Evolutionary conservation across 345 rosid species (phyloP).

Genomic region (Eucalyptus curtisii): DNA sequence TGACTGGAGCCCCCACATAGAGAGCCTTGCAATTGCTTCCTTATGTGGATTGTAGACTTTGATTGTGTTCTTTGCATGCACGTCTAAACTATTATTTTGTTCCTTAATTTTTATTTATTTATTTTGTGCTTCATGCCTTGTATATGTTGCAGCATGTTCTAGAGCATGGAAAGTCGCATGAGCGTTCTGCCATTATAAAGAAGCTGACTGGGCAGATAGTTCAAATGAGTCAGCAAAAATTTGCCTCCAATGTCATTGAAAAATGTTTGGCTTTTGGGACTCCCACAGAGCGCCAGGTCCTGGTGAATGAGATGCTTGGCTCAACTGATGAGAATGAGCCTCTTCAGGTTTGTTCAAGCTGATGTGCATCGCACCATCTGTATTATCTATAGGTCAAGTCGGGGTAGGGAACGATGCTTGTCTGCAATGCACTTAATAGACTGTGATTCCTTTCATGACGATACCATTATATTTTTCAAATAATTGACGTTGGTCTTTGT

Average conservation of each 20-base stretch:
- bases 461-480: not conserved
- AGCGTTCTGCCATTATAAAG: slow-evolving; percentile 66
- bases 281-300: slow-evolving; percentile 51
- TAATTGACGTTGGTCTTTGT: not conserved
- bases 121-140: not conserved
- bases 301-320: slow-evolving; percentile 96
- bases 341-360: slow-evolving; percentile 60
- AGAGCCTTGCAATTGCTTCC: not conserved
- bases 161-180: slow-evolving; percentile 88
- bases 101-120: not conserved
- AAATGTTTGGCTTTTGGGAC: slow-evolving; percentile 83
- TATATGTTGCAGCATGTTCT: slow-evolving; percentile 65
- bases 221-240: slow-evolving; percentile 97
- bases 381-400: not conserved
- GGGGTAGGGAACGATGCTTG: not conserved
- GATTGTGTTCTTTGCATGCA: not conserved
- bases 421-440: not conserved
- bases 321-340: slow-evolving; percentile 96
- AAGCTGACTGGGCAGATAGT: slow-evolving; percentile 80
- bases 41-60: not conserved
- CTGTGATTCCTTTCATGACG: not conserved
- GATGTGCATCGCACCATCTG: not conserved
- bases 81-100: not conserved
- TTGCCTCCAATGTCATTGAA: slow-evolving; percentile 96
- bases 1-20: not conserved